phyloP scores from a whole-genome alignment of 805 yeast species.

The Blastobotrys mokoenaii region DNA sequence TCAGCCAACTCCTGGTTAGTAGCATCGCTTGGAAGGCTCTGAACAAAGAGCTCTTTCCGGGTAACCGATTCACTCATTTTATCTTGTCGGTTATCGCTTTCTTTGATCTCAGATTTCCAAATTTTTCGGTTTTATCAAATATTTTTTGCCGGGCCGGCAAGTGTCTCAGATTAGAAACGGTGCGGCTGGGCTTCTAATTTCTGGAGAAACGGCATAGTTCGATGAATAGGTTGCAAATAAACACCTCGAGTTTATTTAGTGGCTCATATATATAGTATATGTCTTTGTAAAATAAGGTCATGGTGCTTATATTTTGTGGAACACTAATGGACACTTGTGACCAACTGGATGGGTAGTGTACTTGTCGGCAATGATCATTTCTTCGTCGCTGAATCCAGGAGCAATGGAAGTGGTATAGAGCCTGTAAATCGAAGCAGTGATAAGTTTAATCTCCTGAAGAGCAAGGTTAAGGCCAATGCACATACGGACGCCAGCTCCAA shows the following conservation, averaged over 20 bases:
- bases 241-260: too few species aligned
- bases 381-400: constrained; percentile 35
- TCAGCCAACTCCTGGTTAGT: constrained; percentile 75
- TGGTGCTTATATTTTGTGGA: background rate
- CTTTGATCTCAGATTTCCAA: background rate
- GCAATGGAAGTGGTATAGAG: constrained; percentile 12
- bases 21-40: constrained; percentile 74
- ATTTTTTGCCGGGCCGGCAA: too few species aligned
- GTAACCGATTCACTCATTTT: background rate
- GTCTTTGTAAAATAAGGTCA: too few species aligned
- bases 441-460: constrained; percentile 53
- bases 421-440: constrained; percentile 41
- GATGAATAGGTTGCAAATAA: too few species aligned
- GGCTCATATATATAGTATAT: too few species aligned
- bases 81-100: background rate
- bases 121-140: too few species aligned
- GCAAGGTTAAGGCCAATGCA: constrained; percentile 68
- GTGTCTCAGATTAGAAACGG: too few species aligned
- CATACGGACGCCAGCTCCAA: constrained; percentile 69
- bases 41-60: constrained; percentile 52
- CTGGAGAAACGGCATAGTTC: too few species aligned
- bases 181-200: too few species aligned
- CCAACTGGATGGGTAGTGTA: constrained; percentile 45
- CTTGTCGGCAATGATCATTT: constrained; percentile 50
- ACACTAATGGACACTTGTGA: constrained; percentile 46